These are phyloP conservation scores for Bipolaris bicolor DNA, from an alignment of 2,329 filamentous ascomycete species.

Conservation along the genomic window DNA sequence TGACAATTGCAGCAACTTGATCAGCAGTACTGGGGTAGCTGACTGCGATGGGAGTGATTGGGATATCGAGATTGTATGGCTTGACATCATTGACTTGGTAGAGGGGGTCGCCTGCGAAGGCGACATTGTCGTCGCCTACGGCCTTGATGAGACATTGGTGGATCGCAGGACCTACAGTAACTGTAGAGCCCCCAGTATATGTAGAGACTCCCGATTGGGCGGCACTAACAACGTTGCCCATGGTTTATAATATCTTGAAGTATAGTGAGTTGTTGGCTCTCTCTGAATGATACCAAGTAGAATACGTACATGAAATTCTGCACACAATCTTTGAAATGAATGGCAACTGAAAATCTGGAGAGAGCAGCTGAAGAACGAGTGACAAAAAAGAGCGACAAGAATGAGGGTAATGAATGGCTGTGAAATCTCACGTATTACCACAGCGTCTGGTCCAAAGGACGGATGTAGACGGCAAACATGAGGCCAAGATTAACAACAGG, in stretches of 20 bases:
- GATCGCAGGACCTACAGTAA: constrained; percentile 28
- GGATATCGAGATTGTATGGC: constrained; percentile 47
- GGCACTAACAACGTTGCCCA: constrained; percentile 36
- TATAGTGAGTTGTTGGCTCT: neutral
- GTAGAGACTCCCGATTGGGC: neutral
- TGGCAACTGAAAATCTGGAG: neutral
- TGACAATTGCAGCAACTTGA: constrained; percentile 63
- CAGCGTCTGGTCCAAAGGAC: too few relatives aligned
- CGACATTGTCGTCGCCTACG: constrained; percentile 32
- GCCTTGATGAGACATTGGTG: constrained; percentile 41
- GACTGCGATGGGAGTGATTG: constrained; percentile 59
- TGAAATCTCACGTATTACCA: neutral
- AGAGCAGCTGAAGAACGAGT: neutral
- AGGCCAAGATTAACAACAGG: neutral
- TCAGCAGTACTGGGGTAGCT: constrained; percentile 60
- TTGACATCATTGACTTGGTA: constrained; percentile 44
- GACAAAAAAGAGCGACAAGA: neutral
- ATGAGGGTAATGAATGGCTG: neutral
- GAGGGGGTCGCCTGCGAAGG: constrained; percentile 30
- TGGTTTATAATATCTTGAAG: constrained; percentile 10
- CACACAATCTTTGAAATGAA: neutral
- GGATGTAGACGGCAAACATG: neutral
- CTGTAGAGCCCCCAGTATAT: neutral
- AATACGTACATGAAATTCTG: neutral
- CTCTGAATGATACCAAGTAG: neutral